Conservation (phyloP, 352 stramenopile species). For the Elongisporangium senticosum region DNA sequence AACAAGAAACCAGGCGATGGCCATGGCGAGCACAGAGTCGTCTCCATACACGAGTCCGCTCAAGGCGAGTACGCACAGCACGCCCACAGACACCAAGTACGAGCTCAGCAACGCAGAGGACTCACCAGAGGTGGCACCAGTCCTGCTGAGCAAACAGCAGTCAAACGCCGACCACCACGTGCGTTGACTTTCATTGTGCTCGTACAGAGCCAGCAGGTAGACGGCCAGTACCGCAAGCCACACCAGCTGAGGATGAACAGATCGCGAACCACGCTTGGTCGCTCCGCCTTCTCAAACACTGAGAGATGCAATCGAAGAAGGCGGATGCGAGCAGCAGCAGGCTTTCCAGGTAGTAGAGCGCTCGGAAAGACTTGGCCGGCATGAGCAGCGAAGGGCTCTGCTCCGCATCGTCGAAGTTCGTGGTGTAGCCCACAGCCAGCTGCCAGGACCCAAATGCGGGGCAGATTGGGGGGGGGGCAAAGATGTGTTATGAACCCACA, state of each 20-base stretch:
- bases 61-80: conserved; percentile 35
- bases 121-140: conserved; percentile 11
- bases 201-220: conserved; percentile 56
- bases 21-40: conserved; percentile 48
- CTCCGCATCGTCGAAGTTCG: too few species aligned
- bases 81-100: conserved; percentile 37
- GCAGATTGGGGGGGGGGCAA: too few species aligned
- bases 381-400: too few species aligned
- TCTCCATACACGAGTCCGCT: conserved; percentile 37
- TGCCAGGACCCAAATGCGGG: too few species aligned
- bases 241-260: conserved; percentile 17
- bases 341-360: too few species aligned
- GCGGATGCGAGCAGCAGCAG: too few species aligned
- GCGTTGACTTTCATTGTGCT: conserved; percentile 36
- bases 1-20: conserved; percentile 43
- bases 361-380: too few species aligned
- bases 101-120: conserved; percentile 14
- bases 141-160: conserved; percentile 68
- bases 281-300: too few species aligned
- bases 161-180: conserved; percentile 37
- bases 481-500: too few species aligned
- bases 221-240: conserved; percentile 54
- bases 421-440: too few species aligned
- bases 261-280: too few species aligned
- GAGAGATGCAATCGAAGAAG: too few species aligned